Evolutionary conservation across 192 early-diverging fungal species (phyloP), one percentile per base, ranked within the genome.

Genomic region (Rhizophagus sp.): DNA sequence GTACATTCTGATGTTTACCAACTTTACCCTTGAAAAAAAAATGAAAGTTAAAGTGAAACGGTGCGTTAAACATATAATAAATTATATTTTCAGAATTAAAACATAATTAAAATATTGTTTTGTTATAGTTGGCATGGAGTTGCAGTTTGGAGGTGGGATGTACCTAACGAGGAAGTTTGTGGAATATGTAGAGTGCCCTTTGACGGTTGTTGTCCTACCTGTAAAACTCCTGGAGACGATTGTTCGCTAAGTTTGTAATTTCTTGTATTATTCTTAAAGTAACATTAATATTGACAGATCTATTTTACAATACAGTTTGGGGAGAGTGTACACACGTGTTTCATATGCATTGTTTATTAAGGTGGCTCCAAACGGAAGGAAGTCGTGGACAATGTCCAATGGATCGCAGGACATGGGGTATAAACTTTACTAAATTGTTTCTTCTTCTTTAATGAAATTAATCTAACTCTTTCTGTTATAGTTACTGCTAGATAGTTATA

Each of bases 301-400:
- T n/a, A 41, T 64, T 50, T 79, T 27, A 33, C 7, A 15, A 57
- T 27, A 33, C 76, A 93, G 92, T 97, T 39, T 94, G 92, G 93
- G 97, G 97, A 77, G 90, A 95, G 73, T 98, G 97, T 87, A 89
- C 85, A 34, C 97, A 98, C 80, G 92, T 91, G 8, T 98, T 98
- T 83, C 97, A 98, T 83, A 90, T 97, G 89, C 97, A 98, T 83
- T 98, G 97, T 77, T 85, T 98, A 27, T 81, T 90, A 61, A 96
- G 94, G 62, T 96, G 95, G 95, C 85, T 94, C 47, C 82, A 88
- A 27, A 87, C 91, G 19, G 91, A 95, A 39, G 86, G 83, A 22
- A 93, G 91, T 70, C 89, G 90, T 62, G 89, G 92, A 67, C 92
- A 88, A 33, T 98, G 97, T 82, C 97, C 97, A 8, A 91, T 97